These are phyloP conservation scores for Chaetothyriales sp. DNA, from an alignment of 2,329 filamentous ascomycete species.

Conservation along the genomic window DNA sequence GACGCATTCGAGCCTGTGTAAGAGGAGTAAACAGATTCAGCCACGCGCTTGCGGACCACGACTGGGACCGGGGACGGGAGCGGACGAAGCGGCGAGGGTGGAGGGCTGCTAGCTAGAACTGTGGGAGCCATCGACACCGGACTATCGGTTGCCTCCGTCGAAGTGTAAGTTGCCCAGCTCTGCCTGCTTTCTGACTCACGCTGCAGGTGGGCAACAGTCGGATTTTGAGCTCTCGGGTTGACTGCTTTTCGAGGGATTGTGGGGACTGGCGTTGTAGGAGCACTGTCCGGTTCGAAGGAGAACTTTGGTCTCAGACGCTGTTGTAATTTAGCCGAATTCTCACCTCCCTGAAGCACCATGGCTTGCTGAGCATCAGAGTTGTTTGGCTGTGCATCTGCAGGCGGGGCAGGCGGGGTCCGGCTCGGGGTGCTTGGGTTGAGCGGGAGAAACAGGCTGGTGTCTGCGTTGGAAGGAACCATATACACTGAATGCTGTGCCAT, in stretches of 20 bases:
- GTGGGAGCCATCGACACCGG: conserved; percentile 27
- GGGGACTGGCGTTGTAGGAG: conserved; percentile 13
- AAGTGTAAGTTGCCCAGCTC: conserved; percentile 48
- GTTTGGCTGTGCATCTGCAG: neutral
- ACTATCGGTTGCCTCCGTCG: conserved; percentile 32
- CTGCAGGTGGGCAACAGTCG: conserved; percentile 3
- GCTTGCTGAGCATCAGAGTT: neutral
- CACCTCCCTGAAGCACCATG: neutral
- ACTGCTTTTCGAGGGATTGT: neutral
- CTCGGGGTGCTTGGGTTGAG: conserved; percentile 24
- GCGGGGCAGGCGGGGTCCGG: neutral
- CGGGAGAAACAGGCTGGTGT: conserved; percentile 29
- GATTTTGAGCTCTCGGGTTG: neutral
- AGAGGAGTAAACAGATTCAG: conserved; percentile 16
- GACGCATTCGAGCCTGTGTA: conserved; percentile 18
- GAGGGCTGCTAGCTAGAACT: conserved; percentile 24
- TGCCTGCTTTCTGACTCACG: conserved; percentile 7
- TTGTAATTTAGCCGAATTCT: neutral
- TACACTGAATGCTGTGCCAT: conserved; percentile 12
- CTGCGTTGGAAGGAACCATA: conserved; percentile 19
- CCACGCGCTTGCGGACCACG: conserved; percentile 25
- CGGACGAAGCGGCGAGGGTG: conserved; percentile 20
- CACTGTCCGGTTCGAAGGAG: conserved; percentile 9
- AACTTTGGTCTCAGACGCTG: conserved; percentile 2
- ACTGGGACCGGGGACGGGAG: conserved; percentile 26